Base-by-base conservation (phyloP, 2,329 filamentous ascomycete species). In the Corniculantispora saksenae region DNA sequence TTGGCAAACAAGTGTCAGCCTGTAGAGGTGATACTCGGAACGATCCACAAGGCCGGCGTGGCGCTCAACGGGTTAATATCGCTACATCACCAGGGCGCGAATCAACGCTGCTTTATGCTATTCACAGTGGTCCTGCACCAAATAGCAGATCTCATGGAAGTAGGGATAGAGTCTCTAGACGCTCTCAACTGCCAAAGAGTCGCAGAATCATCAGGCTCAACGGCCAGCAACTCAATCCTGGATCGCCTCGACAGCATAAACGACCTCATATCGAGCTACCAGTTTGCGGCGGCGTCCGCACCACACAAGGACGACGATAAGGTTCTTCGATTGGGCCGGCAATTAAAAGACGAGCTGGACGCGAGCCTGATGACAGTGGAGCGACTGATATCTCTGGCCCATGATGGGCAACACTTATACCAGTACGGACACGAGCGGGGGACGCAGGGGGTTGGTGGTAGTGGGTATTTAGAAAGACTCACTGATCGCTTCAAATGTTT, bases 181-280 rank as follows among this genome's bases (percentile, higher is more conserved):
- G n/a, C 23, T 29, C 17, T 54, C 25, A 54, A 35, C 27, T 54
- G 51, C 25, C 27, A 54, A 17, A 54, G 19, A 23, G 51, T 29
- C 23, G 51, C 51, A n/a, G 51, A 32, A 7, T 13, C 17, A 27
- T 35, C 51, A 19, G 51, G 51, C 27, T 15, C 51, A 8, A 27
- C 51, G 17, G 51, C 51, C n/a, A 54, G 25, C 51, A 29, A 54
- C 51, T 54, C 51, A 27, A 54, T 35, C 7, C 27, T 54, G 12
- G 51, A 54, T 10, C 51, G 51, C 51, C 51, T 54, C 17, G 27
- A 54, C 27, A 54, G 27, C 51, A 23, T 54, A 19, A 54, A 54
- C 51, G 51, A 54, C 27, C 51, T 54, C 17, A 54, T 35, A 29
- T 54, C 27, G 25, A 54, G 51, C 51, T 54, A 54, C 25, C 51